phyloP scores from a whole-genome alignment of 75 land plant species.

The Azolla pinnata region DNA sequence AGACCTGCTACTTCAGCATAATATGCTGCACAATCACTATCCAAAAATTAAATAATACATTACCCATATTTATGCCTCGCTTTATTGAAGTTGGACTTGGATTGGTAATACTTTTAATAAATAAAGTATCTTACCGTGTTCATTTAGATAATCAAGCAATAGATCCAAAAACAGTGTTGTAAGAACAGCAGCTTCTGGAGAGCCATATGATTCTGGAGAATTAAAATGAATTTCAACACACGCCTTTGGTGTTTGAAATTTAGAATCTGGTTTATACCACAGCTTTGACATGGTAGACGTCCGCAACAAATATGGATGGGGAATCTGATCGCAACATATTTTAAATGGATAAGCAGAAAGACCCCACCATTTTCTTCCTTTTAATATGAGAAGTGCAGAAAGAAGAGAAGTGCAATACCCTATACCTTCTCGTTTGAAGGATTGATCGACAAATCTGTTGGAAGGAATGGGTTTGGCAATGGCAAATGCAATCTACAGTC shows the following conservation, averaged over 20 bases:
- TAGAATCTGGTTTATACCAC: conserved; percentile 84
- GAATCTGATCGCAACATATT: conserved; percentile 32
- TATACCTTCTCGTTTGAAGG: conserved; percentile 36
- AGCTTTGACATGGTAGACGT: conserved; percentile 58
- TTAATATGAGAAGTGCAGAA: too few relatives aligned
- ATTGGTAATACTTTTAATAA: background rate
- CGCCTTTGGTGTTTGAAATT: conserved; percentile 75
- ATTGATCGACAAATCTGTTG: conserved; percentile 65
- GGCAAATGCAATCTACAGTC: conserved; percentile 62
- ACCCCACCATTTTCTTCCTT: too few relatives aligned
- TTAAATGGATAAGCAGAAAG: background rate
- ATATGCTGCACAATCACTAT: conserved; percentile 51
- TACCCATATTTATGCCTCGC: too few relatives aligned
- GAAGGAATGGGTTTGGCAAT: conserved; percentile 65
- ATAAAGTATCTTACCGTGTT: conserved; percentile 52
- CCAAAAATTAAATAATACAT: too few relatives aligned
- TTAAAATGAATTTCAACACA: conserved; percentile 64
- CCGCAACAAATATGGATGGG: conserved; percentile 46
- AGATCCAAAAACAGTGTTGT: conserved; percentile 62
- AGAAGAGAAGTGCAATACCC: background rate
- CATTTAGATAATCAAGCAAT: conserved; percentile 85
- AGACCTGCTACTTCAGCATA: conserved; percentile 97
- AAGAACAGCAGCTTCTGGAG: conserved; percentile 76
- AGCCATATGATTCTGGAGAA: conserved; percentile 58
- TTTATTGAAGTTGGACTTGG: background rate